Evolutionary conservation across 1,284 basidiomycete genomes (phyloP).

Genomic region (Gomphus sp.): DNA sequence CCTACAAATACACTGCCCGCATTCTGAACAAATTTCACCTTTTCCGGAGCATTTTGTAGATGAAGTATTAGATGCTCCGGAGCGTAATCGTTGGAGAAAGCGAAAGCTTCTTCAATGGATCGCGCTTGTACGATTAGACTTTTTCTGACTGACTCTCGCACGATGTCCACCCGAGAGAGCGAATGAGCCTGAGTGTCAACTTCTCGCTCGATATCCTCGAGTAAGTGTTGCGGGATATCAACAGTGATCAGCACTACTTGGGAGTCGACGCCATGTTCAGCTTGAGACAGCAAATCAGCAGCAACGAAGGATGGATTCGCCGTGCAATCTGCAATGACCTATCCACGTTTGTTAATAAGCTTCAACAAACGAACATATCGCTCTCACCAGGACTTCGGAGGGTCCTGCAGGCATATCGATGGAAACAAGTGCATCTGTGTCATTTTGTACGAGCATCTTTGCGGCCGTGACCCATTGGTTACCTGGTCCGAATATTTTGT

Average conservation of each 20-base stretch:
- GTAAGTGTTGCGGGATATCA: slow-evolving; percentile 49
- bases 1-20: slow-evolving; percentile 97
- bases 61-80: slow-evolving; percentile 95
- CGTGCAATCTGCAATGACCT: slow-evolving; percentile 90
- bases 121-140: slow-evolving; percentile 79
- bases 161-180: slow-evolving; percentile 83
- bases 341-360: not conserved
- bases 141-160: slow-evolving; percentile 86
- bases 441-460: slow-evolving; percentile 99
- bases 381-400: slow-evolving; percentile 79
- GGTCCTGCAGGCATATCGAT: slow-evolving; percentile 99
- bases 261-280: slow-evolving; percentile 96
- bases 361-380: not conserved
- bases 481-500: slow-evolving; percentile 98
- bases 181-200: slow-evolving; percentile 85
- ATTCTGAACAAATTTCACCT: slow-evolving; percentile 69
- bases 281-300: slow-evolving; percentile 94
- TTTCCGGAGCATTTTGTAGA: slow-evolving; percentile 59
- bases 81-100: slow-evolving; percentile 95
- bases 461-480: slow-evolving; percentile 99
- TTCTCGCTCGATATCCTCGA: slow-evolving; percentile 75
- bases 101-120: slow-evolving; percentile 67
- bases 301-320: slow-evolving; percentile 89
- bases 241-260: slow-evolving; percentile 93
- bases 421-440: slow-evolving; percentile 92